Base-by-base conservation (phyloP, 2,329 filamentous ascomycete genomes). In the Microthyrium microscopicum region DNA sequence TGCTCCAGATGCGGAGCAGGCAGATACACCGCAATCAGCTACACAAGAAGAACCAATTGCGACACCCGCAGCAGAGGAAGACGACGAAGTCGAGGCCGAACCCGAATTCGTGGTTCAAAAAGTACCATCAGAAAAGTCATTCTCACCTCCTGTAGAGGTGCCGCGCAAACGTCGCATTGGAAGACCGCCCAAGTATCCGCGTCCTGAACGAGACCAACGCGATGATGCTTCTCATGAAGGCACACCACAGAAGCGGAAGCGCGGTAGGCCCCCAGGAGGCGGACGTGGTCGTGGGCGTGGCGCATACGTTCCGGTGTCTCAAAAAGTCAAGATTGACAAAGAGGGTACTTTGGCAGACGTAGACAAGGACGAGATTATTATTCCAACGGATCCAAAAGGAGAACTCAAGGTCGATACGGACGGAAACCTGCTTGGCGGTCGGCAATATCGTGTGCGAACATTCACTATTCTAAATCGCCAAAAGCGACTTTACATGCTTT, bases 401-500 rank as follows among this genome's bases (percentile, higher is more conserved):
- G 85, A 94, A 58, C 72, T 72, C 42, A 98, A 95, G 60, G 87
- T 98, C 6, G 82, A 94, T 58, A 87, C 87, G 59, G 57, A 78
- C 45, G 89, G 89, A 20, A 73, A 81, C 46, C 68, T 98, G 3
- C 66, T 75, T 41, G 89, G 73, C 19, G 85, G 77, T 4, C 73
- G 89, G 45, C 83, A 95, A 48, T 98, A 98, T 54, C 77, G 89
- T 19, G 93, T 92, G 50, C 79, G 89, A 39, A 93, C 87, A 2
- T 98, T 98, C 54, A 93, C 79, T 5, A 79, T 98, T 42, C 67
- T 73, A 13, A 84, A 82, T 35, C 73, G 85, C 42, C 84, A 79
- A 24, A 70, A 87, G 31, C 66, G 85, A 36, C 72, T 92, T 8
- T 98, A 98, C 70, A 98, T 98, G 89, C 61, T 98, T 56, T 95